Evolutionary conservation across 2,329 filamentous ascomycete species (phyloP).

Genomic region (Diaporthe vexans): DNA sequence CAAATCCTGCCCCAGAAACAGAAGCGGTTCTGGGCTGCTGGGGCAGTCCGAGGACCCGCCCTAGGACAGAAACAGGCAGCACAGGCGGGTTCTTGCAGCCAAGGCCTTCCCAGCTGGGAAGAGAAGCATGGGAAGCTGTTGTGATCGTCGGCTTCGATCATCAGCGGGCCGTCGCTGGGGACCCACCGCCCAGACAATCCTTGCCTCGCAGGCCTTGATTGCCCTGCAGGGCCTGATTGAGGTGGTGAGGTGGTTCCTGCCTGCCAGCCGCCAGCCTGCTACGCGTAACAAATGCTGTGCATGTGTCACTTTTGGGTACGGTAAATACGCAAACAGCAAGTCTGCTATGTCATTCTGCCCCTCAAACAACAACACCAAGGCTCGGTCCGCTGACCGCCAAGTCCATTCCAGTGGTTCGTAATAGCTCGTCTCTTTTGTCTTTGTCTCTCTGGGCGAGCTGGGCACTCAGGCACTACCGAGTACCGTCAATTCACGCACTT

Average conservation of each 20-base stretch:
- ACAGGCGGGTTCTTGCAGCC: slow-evolving; percentile 7
- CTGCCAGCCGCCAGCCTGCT: not conserved
- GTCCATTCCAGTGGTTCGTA: slow-evolving; percentile 9
- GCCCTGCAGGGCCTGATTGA: no score
- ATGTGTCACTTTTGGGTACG: not conserved
- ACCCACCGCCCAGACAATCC: slow-evolving; percentile 29
- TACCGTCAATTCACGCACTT: not conserved
- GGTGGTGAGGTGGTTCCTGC: no score
- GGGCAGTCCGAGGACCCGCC: slow-evolving; percentile 28
- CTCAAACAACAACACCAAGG: slow-evolving; percentile 6
- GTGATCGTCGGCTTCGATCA: slow-evolving; percentile 18
- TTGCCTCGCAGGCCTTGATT: not conserved
- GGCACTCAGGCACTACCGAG: not conserved
- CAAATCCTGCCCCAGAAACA: slow-evolving; percentile 24
- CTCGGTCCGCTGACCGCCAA: slow-evolving; percentile 18
- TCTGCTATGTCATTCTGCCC: slow-evolving; percentile 13
- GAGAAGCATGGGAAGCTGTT: not conserved
- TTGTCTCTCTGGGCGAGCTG: slow-evolving; percentile 7
- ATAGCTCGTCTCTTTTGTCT: not conserved
- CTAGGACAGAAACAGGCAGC: slow-evolving; percentile 20
- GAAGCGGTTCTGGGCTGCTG: not conserved
- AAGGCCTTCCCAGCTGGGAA: slow-evolving; percentile 29
- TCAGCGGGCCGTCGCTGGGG: slow-evolving; percentile 13
- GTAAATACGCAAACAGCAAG: not conserved
- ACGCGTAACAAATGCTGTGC: not conserved